These are phyloP conservation scores for Cadophora sp. DNA, from an alignment of 2,329 filamentous ascomycete genomes.

Conservation along the genomic window DNA sequence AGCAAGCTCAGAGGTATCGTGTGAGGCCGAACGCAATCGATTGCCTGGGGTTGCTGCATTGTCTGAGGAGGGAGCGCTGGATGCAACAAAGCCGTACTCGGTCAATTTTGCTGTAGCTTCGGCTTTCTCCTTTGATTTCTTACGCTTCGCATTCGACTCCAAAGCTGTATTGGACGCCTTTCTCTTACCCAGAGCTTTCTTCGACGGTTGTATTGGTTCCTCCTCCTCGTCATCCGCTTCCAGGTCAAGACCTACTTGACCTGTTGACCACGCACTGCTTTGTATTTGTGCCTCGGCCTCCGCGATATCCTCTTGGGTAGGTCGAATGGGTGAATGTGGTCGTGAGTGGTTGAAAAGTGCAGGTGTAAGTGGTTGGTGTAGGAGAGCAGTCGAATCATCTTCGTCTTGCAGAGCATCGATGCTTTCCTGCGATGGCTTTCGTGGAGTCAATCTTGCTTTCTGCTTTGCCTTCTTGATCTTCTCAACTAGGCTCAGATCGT, in stretches of 20 bases:
- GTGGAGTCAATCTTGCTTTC: constrained; percentile 3
- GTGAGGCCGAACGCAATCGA: background rate
- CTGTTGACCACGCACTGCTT: constrained; percentile 2
- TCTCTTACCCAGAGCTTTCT: constrained; percentile 39
- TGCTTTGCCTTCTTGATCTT: constrained; percentile 17
- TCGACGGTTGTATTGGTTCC: constrained; percentile 29
- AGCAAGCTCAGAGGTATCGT: background rate
- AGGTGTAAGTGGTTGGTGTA: constrained; percentile 16
- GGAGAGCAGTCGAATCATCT: constrained; percentile 7
- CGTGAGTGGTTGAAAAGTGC: background rate
- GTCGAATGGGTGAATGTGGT: background rate
- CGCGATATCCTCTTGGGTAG: constrained; percentile 11
- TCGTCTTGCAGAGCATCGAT: constrained; percentile 16
- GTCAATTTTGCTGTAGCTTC: constrained; percentile 24
- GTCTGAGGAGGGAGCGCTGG: background rate
- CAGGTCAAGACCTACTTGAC: background rate
- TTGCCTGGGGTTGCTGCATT: background rate
- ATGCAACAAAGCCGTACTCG: constrained; percentile 22
- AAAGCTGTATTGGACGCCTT: constrained; percentile 27
- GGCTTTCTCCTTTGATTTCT: constrained; percentile 21
- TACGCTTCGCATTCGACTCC: constrained; percentile 26
- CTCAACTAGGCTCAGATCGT: background rate
- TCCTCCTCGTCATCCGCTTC: constrained; percentile 18
- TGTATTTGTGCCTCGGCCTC: constrained; percentile 10
- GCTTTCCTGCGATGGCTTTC: constrained; percentile 5